These are phyloP conservation scores for Actinomortierella ambigua DNA, from an alignment of 371 early-diverging fungal species.

Conservation along the genomic window DNA sequence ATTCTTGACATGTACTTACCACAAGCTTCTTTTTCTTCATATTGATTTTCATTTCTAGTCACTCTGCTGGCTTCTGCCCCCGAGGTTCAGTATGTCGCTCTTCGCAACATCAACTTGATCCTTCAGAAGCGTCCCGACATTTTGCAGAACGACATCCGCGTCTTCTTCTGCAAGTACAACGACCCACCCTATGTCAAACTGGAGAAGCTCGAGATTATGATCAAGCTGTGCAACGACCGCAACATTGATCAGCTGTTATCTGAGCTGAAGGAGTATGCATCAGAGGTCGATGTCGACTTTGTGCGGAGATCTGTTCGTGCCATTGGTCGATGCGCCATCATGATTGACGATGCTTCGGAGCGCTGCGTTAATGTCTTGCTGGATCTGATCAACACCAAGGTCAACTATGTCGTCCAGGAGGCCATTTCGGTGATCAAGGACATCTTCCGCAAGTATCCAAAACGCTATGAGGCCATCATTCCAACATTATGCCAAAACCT, in stretches of 20 bases:
- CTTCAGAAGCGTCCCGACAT: conserved; percentile 92
- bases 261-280: conserved; percentile 94
- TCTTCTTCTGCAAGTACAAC: conserved; percentile 98
- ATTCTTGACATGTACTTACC: neutral
- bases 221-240: conserved; percentile 79
- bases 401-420: conserved; percentile 92
- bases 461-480: conserved; percentile 86
- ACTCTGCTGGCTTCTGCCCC: conserved; percentile 89
- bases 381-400: conserved; percentile 90
- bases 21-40: neutral
- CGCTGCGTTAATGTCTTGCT: conserved; percentile 85
- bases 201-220: conserved; percentile 95
- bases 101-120: conserved; percentile 95
- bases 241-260: conserved; percentile 92
- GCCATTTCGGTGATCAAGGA: conserved; percentile 94
- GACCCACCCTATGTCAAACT: conserved; percentile 98
- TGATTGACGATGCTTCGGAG: conserved; percentile 88
- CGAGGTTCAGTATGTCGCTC: conserved; percentile 96
- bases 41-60: conserved; percentile 53
- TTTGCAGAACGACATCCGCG: conserved; percentile 87
- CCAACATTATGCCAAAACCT: conserved; percentile 88
- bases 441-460: conserved; percentile 93
- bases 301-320: conserved; percentile 90
- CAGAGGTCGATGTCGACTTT: conserved; percentile 97
- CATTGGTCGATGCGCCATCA: conserved; percentile 93